Evolutionary conservation across 306 rosid genomes (phyloP), one percentile per base, ranked within the genome.

Genomic region (Quercus cerris): DNA sequence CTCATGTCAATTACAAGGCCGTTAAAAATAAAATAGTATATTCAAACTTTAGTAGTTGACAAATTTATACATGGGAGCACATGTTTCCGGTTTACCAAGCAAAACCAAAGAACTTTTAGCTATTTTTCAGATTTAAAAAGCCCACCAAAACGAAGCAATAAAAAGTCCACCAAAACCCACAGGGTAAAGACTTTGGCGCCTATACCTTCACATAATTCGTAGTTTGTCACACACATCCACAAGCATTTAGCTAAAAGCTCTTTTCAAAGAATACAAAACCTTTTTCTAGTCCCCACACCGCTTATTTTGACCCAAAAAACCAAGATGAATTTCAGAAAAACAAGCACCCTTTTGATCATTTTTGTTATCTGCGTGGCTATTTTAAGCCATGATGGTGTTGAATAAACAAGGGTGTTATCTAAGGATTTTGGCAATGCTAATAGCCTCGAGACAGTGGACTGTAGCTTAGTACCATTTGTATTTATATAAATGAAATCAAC

Each of bases 331-430:
- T 77, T 66, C 81, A 56, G 31, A 19, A 82, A 46, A 28, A 41
- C 59, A 25, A 73, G 83, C 66, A 56, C 18, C 19, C 28, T 78
- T 12, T 22, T 81, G 58, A 41, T 83, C n/a, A 55, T 84, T 1
- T 44, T 81, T 23, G 41, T 77, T 10, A 18, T 77, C 2, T 23
- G 20, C 1, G 38, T 78, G 57, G 62, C 64, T 17, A 10, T 81
- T 4, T 20, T 81, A 67, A 52, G 78, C 75, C 78, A 79, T 3
- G 49, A 35, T 41, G 20, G 66, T 6, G 82, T 82, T 17, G 78
- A 83, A 56, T 87, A 84, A 5, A 71, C 58, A 55, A 73, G 91
- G 75, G 73, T 82, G 15, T 19, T 83, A 52, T 25, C 70, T 2
- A 82, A 79, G 70, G 85, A 85, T 66, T 85, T 87, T 1, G 75